Evolutionary conservation across 345 rosid genomes (phyloP), one percentile per base, ranked within the genome.

Genomic region (Hibiscus mutabilis): DNA sequence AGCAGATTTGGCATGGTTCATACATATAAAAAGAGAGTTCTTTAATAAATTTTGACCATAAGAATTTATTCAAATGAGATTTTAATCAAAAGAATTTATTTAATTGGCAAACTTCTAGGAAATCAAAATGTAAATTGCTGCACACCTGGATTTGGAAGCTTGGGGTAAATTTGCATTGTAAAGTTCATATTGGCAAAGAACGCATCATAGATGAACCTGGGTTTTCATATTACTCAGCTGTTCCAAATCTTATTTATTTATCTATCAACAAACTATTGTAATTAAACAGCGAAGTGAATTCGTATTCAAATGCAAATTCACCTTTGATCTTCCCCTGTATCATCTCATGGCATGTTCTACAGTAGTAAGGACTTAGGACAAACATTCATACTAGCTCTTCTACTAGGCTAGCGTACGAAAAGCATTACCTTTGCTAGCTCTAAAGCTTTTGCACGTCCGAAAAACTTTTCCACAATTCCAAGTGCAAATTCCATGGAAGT

Each of bases 401-500:
- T 77, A 86, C 25, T 70, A 76, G 10, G 84, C 25, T 70, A 76
- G 11, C 35, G 68, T 42, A 74, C 58, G 68, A 91, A 83, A 49
- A 91, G 81, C 79, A 89, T 82, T 52, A 78, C 70, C 74, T 89
- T 91, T 5, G 96, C 91, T 4, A 91, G 87, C 76, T 90, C 85
- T 7, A 94, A 76, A 19, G 89, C 96, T 75, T 87, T 90, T 55
- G 77, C 76, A 7, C 90, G 87, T 31, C 98, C 96, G 22, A 83
- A 85, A 57, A 90, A 73, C 82, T 94, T 91, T 82, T 91, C 96
- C 46, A 90, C 91, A 3, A 88, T 91, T 8, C 85, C 93, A 55
- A 94, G 80, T 13, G 88, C 91, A 76, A 93, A 93, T 82, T 91
- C 96, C 85, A 87, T 71, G 15, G 98, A 65, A n/a, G 97, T 87